These are phyloP conservation scores for Rhododendron molle DNA, from an alignment of 148 eudicot genomes.

Conservation along the genomic window DNA sequence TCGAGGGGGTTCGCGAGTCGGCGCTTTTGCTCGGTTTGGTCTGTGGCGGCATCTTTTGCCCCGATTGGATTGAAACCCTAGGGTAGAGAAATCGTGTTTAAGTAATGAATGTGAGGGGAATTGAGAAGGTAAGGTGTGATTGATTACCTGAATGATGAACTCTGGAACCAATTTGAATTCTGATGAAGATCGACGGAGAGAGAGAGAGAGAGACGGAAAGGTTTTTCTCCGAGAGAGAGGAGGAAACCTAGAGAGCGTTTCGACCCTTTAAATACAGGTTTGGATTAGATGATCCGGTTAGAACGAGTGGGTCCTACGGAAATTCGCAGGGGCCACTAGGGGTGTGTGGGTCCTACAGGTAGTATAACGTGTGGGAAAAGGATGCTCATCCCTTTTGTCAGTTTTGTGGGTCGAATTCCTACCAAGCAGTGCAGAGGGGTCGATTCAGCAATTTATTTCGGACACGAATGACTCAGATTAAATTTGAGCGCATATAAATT, in stretches of 20 bases:
- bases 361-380: not conserved
- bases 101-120: not conserved
- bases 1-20: constrained; percentile 33
- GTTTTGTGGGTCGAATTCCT: too few relatives aligned
- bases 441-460: too few relatives aligned
- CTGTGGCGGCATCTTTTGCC: constrained; percentile 5
- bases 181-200: not conserved
- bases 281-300: not conserved
- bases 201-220: not conserved
- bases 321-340: not conserved
- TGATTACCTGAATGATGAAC: not conserved
- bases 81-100: not conserved
- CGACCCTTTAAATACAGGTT: not conserved
- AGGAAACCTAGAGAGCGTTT: not conserved
- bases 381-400: not conserved
- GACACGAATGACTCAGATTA: too few relatives aligned
- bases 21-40: not conserved
- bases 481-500: too few relatives aligned
- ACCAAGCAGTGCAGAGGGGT: too few relatives aligned
- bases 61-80: not conserved
- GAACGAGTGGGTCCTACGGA: not conserved
- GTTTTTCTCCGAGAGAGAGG: not conserved
- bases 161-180: not conserved
- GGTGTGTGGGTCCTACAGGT: not conserved
- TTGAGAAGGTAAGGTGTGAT: not conserved